phyloP scores from a whole-genome alignment of 257 asterid species.

The Nicotiana knightiana region DNA sequence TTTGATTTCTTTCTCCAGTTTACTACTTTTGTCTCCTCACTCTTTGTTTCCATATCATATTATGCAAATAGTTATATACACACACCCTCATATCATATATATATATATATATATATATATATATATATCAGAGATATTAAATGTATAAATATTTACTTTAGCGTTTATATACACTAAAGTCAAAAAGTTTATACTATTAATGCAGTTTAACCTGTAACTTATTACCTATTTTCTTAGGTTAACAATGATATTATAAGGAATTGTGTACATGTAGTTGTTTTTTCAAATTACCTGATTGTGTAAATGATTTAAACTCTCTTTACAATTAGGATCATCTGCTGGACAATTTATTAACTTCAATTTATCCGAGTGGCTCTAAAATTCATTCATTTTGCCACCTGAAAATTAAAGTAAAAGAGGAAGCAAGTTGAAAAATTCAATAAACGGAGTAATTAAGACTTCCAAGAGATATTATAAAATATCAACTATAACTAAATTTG shows the following conservation, averaged over 20 bases:
- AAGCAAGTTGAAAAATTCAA: too few species aligned
- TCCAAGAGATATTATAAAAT: neutral
- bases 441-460: neutral
- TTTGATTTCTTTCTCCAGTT: neutral
- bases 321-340: neutral
- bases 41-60: neutral
- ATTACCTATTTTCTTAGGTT: neutral
- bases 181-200: neutral
- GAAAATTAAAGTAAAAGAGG: too few species aligned
- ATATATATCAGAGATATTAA: too few species aligned
- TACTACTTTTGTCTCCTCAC: neutral
- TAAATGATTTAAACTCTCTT: neutral
- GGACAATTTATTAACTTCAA: neutral
- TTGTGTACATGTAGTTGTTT: neutral
- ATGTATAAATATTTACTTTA: neutral
- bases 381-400: too few species aligned
- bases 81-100: neutral
- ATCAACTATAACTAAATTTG: neutral
- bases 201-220: neutral
- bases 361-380: too few species aligned
- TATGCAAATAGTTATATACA: neutral
- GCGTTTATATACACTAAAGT: neutral
- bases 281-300: neutral
- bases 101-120: too few species aligned
- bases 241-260: neutral